Evolutionary conservation across 164 flowering plant genomes (phyloP).

Genomic region (Umbellularia californica): DNA sequence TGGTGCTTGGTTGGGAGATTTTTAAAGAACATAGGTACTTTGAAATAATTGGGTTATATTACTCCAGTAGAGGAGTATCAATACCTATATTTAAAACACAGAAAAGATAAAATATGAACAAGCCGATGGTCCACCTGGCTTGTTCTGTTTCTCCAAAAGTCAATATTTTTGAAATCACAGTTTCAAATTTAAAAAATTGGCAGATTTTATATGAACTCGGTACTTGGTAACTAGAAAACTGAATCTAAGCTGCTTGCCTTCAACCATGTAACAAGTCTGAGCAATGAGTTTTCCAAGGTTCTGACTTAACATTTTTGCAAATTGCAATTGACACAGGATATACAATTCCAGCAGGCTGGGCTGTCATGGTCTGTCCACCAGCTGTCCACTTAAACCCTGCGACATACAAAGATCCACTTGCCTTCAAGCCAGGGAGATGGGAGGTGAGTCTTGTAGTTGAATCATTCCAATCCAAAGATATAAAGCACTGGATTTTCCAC

Average conservation of each 20-base stretch:
- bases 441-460: constrained; percentile 41
- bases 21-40: not conserved
- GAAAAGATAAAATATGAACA: not conserved
- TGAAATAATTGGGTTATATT: not conserved
- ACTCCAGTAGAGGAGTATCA: not conserved
- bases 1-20: not conserved
- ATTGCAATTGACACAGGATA: constrained; percentile 42
- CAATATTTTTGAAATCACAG: no score
- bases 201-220: not conserved
- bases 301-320: constrained; percentile 1
- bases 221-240: no score
- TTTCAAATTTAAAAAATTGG: not conserved
- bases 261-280: no score
- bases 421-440: constrained; percentile 92
- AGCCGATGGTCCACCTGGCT: not conserved
- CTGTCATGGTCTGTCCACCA: constrained; percentile 91
- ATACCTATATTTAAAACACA: no score
- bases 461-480: not conserved
- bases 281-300: not conserved
- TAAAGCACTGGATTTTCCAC: not conserved
- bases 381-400: constrained; percentile 84
- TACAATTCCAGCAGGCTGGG: constrained; percentile 95
- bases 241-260: not conserved
- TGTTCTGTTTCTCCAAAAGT: no score
- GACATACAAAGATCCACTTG: constrained; percentile 62